Evolutionary conservation across 805 yeast genomes (phyloP), one percentile per base, ranked within the genome.

Genomic region (Wickerhamiella siamensis): DNA sequence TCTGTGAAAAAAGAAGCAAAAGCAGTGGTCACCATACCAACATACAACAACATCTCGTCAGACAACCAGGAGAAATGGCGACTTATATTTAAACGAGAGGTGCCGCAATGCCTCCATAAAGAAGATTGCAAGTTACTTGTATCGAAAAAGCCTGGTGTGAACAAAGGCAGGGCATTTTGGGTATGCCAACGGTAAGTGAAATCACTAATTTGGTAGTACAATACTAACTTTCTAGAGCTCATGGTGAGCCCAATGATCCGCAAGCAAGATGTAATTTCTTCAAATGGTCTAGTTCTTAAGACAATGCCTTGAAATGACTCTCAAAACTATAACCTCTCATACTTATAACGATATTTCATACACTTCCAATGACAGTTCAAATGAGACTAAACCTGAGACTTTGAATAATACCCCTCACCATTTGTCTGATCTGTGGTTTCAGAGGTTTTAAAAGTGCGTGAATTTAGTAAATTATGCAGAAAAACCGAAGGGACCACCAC

Each of bases 91-190:
- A 10, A 9, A 5, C 5, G 36, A 17, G 5, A 16, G 5, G 18
- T 33, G 3, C 36, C 36, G n/a, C 21, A 19, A 14, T 33, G 36
- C 14, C 18, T 35, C 21, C 66, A 61, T 41, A 36, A 43, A 4
- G 60, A 58, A 41, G 62, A 60, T 2, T 59, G 64, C 39, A 49
- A 45, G 12, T 43, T 55, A 17, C 42, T 49, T 34, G 41, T 43
- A 2, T 47, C 62, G 2, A 59, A 55, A 35, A 61, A 60, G 38
- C 45, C 49, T 17, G 36, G 36, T 2, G 44, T 50, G 14, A 62
- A 62, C 40, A 50, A 51, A 21, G 65, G 65, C 17, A 49, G 64
- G 2, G 51, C 51, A 9, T 62, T 62, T 37, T 62, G 66, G 66
- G 47, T 54, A 5, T 62, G 66, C 39, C 29, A 52, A 4, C 43